A percentile compares a stretch with the other conserved stretches of the same genome.
phyloP scores from a whole-genome alignment of 306 rosid genomes.

The Quillaja saponaria region DNA sequence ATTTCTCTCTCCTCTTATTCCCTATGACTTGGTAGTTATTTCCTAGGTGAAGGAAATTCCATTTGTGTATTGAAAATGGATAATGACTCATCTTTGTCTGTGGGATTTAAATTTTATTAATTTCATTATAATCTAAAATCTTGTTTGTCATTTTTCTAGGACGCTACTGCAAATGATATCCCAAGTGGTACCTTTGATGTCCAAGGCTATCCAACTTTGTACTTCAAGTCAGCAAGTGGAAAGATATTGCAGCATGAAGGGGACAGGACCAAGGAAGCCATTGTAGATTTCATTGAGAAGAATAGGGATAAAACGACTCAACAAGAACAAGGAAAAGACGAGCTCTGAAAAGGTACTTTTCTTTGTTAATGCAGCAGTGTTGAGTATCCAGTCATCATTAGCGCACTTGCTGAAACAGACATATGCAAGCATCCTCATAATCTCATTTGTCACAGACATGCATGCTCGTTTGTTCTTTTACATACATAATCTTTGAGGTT shows the following conservation, averaged over 20 bases:
- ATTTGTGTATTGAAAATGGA: background rate
- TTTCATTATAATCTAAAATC: no score
- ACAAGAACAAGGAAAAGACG: conserved; percentile 61
- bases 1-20: no score
- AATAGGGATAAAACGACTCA: conserved; percentile 56
- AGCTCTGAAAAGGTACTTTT: conserved; percentile 71
- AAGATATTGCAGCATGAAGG: conserved; percentile 53
- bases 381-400: background rate
- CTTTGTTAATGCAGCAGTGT: no score
- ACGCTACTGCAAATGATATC: conserved; percentile 85
- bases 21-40: no score
- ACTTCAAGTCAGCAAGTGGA: conserved; percentile 76
- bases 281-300: conserved; percentile 70
- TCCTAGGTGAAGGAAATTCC: no score
- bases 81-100: background rate
- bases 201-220: conserved; percentile 83
- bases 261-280: conserved; percentile 69
- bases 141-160: conserved; percentile 46
- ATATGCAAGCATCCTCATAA: background rate
- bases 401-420: background rate
- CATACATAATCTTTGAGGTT: background rate
- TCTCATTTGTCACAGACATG: no score
- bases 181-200: conserved; percentile 60
- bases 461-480: background rate
- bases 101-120: background rate